Evolutionary conservation across 2,329 filamentous ascomycete genomes (phyloP).

Genomic region (Scedosporium boydii): DNA sequence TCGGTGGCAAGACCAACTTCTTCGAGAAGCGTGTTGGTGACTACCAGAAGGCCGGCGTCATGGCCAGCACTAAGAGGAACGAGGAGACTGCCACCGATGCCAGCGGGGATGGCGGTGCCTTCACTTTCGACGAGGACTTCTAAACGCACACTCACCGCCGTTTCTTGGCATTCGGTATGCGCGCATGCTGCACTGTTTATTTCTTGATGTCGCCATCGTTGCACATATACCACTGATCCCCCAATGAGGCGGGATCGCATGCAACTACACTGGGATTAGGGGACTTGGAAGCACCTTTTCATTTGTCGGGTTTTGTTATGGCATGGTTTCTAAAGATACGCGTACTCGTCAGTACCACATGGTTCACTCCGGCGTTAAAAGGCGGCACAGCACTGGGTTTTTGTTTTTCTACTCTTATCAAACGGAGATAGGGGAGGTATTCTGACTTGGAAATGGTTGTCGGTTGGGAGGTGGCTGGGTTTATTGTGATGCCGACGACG

Average conservation of each 20-base stretch:
- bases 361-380: not conserved
- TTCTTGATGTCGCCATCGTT: not conserved
- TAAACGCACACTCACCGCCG: constrained; percentile 38
- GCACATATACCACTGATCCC: not conserved
- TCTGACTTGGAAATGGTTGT: not conserved
- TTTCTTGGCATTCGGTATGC: not conserved
- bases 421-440: not conserved
- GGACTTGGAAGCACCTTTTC: not conserved
- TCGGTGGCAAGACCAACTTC: constrained; percentile 99
- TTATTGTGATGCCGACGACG: not conserved
- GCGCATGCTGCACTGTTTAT: not conserved
- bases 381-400: constrained; percentile 4
- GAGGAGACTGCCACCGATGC: constrained; percentile 32
- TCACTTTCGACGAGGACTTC: constrained; percentile 95
- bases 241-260: not conserved
- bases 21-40: constrained; percentile 99
- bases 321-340: not conserved
- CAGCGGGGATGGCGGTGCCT: constrained; percentile 52
- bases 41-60: constrained; percentile 99
- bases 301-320: not conserved
- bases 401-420: constrained; percentile 1
- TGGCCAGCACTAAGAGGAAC: constrained; percentile 83
- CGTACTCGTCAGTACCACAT: not conserved
- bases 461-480: not conserved
- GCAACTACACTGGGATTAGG: not conserved